Evolutionary conservation across 352 stramenopile species (phyloP), one percentile per base, ranked within the genome.

Genomic region (Elongisporangium prolatum): DNA sequence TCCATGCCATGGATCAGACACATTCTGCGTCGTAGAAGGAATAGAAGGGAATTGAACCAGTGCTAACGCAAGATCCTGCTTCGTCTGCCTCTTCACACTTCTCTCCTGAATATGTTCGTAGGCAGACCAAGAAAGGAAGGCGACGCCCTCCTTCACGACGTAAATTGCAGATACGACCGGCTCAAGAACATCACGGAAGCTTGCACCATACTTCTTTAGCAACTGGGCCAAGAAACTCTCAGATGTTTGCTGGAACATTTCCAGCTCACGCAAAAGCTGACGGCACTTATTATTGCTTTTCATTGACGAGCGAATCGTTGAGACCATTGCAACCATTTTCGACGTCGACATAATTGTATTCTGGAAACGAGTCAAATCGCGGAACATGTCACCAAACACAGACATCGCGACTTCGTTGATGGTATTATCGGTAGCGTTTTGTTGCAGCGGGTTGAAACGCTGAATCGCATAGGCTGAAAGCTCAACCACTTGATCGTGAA

Each of bases 161-260:
- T 83, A 87, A 24, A 96, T 81, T n/a, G 83, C 71, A 0, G 84
- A 76, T 0, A 67, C 68, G 18, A 97, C 63, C 16, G 90, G 89
- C 52, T 95, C 81, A 13, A 96, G 57, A 14, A 97, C 78, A 67
- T 97, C 90, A 28, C 77, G 74, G 59, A 94, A 97, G 25, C 71
- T 84, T 17, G 75, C 71, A 0, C 61, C 68, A 70, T 86, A 97
- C 58, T 92, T 91, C 40, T 76, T 75, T 8, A 68, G 62, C 34
- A 95, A 22, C 54, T 90, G 86, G 28, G 68, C 53, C 18, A 88
- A 22, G 48, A 94, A 94, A 54, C 77, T 94, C 17, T 95, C 82
- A 8, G 84, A 93, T 7, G 86, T 95, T 50, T 94, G 84, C 59
- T 96, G 85, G 48, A 96, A 91, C 77, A 93, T 89, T n/a, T 91